Evolutionary conservation across 1,139 yeast species (phyloP), one percentile per base, ranked within the genome.

Genomic region (Yamadazyma triangularis): DNA sequence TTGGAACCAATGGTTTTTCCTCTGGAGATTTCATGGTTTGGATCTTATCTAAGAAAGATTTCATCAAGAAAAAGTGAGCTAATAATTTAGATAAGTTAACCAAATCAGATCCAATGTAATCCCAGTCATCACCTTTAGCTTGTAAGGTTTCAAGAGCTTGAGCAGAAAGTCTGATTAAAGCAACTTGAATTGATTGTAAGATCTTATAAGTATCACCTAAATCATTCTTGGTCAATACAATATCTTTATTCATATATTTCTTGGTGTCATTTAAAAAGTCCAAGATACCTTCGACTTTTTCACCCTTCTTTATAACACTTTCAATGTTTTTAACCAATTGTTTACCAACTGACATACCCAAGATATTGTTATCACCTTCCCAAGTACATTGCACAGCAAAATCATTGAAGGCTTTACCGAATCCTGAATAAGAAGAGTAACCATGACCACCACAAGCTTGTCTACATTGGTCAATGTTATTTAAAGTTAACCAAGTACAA

Each of bases 41-140:
- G 25, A 58, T 30, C 42, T 63, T 56, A 31, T 45, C 51, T 29
- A 53, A 38, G 44, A 51, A 64, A 36, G 60, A 62, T 27, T 47
- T 44, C 39, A 62, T 53, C 34, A 61, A 50, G 51, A 56, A 63
- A 41, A 55, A 62, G 41, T 60, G 65, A 29, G 65, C 64, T 39
- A 55, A 58, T 37, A 86, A 58, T 54, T 77, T 78, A 24, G 88
- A 77, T 28, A 82, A 58, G 24, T 62, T 51, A 23, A 79, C 73
- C 49, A 79, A 66, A 42, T 75, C 77, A 41, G 75, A 70, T 29
- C 86, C 80, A 38, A 78, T 71, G 29, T 61, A 57, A 44, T 68
- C 73, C 53, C 61, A 64, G 40, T 59, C 50, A 19, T 55, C 60
- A 35, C 52, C 48, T 41, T 54, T 55, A 26, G 48, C 47, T 44